A percentile compares a stretch with the other conserved stretches of the same genome.
Evolutionary conservation across 306 rosid genomes (phyloP).

Genomic region (Ormosia emarginata): DNA sequence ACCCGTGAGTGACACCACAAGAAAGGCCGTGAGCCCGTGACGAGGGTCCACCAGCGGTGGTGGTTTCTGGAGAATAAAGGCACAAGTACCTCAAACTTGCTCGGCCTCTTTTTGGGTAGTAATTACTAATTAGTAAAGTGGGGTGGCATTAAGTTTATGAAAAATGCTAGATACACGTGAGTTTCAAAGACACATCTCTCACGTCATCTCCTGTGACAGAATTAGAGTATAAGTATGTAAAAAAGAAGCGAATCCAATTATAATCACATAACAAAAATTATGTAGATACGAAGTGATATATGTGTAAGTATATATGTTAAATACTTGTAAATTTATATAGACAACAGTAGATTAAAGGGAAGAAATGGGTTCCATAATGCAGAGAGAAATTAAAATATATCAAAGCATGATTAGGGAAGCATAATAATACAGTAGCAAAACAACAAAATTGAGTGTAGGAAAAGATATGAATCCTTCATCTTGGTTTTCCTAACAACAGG

Average conservation of each 20-base stretch:
- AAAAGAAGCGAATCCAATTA: too few relatives aligned
- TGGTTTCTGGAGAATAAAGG: neutral
- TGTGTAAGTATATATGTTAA: too few relatives aligned
- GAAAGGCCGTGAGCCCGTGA: conserved; percentile 4
- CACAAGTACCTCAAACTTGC: conserved; percentile 11
- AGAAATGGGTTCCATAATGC: neutral
- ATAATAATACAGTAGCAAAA: neutral
- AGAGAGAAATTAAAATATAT: neutral
- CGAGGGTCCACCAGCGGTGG: conserved; percentile 16
- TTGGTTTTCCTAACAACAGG: neutral
- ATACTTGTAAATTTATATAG: neutral
- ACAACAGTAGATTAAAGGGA: neutral
- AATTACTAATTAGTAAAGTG: too few relatives aligned
- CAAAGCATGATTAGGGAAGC: neutral
- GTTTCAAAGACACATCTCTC: too few relatives aligned
- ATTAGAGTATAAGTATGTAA: too few relatives aligned
- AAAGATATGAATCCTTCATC: neutral
- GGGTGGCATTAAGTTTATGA: neutral
- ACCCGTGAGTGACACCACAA: conserved; percentile 33
- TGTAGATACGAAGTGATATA: too few relatives aligned
- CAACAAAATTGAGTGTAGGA: neutral
- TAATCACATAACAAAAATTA: too few relatives aligned
- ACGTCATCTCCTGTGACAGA: too few relatives aligned
- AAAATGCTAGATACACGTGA: too few relatives aligned
- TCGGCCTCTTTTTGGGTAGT: neutral